Percentiles rank a stretch among this genome's conserved stretches.
phyloP scores from a whole-genome alignment of 106 monocot genomes.

The Dactylorhiza incarnata region DNA sequence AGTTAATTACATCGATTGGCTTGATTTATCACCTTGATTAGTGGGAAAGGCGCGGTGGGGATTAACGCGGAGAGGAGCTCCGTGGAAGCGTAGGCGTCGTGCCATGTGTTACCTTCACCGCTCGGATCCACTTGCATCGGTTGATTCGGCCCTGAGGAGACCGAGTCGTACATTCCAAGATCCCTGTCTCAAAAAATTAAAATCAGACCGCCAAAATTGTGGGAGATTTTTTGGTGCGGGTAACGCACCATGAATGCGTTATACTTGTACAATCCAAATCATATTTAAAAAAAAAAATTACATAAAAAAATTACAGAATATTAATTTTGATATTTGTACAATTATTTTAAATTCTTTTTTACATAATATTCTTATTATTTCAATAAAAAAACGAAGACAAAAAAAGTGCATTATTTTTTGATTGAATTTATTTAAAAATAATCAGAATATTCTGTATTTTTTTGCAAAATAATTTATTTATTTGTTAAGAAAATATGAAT shows the following conservation, averaged over 20 bases:
- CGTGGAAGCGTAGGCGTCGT: conserved; percentile 37
- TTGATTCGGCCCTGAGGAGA: conserved; percentile 11
- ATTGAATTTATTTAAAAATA: too few species aligned
- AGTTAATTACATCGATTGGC: neutral
- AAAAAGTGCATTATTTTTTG: too few species aligned
- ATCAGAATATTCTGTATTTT: too few species aligned
- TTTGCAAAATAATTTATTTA: too few species aligned
- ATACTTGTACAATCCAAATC: neutral
- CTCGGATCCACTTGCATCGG: conserved; percentile 19
- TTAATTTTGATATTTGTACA: too few species aligned
- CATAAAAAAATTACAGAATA: neutral
- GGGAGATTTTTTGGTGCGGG: too few species aligned
- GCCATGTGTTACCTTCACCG: conserved; percentile 27
- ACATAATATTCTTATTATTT: too few species aligned
- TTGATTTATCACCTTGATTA: conserved; percentile 23
- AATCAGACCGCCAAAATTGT: neutral
- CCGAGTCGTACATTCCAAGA: conserved; percentile 31
- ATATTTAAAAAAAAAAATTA: neutral
- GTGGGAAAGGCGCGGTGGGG: conserved; percentile 25
- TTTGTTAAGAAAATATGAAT: too few species aligned
- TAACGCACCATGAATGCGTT: too few species aligned
- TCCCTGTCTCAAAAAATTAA: conserved; percentile 14
- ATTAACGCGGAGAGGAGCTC: conserved; percentile 48
- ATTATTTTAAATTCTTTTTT: neutral
- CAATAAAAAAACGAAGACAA: too few species aligned